Percentiles rank a stretch among this genome's conserved stretches.
phyloP scores from a whole-genome alignment of 257 asterid species.

The Nyctanthes arbortristis region DNA sequence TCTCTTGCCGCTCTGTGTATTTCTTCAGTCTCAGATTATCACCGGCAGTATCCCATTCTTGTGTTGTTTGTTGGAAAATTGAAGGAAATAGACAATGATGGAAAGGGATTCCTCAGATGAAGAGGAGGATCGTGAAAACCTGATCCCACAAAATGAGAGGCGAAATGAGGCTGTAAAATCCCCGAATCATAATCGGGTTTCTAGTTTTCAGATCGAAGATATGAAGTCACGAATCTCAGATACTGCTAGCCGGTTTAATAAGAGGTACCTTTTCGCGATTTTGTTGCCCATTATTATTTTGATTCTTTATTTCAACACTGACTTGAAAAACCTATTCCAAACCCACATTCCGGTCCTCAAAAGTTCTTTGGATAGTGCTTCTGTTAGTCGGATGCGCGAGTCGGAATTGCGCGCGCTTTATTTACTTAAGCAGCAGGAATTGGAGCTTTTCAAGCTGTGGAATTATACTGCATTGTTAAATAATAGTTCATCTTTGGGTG shows the following conservation, averaged over 20 bases:
- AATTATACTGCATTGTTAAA: conserved; percentile 47
- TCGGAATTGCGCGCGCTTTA: conserved; percentile 72
- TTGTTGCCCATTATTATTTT: conserved; percentile 56
- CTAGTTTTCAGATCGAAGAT: conserved; percentile 45
- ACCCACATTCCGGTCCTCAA: conserved; percentile 41
- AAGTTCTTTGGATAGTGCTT: conserved; percentile 22
- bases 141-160: conserved; percentile 61
- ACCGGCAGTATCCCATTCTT: conserved; percentile 1
- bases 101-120: conserved; percentile 75
- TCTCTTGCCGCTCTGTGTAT: not conserved
- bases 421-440: conserved; percentile 77
- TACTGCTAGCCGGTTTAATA: conserved; percentile 40
- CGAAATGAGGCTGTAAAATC: conserved; percentile 41
- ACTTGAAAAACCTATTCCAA: conserved; percentile 51
- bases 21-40: conserved; percentile 12
- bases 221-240: conserved; percentile 29
- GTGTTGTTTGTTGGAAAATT: conserved; percentile 2
- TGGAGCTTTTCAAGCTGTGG: conserved; percentile 71
- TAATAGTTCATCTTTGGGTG: conserved; percentile 23
- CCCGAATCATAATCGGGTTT: conserved; percentile 36
- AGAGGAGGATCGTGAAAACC: conserved; percentile 75
- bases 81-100: conserved; percentile 31
- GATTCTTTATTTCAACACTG: conserved; percentile 60
- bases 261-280: conserved; percentile 62
- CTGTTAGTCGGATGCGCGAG: conserved; percentile 71